Percentiles rank a stretch among this genome's conserved stretches.
These are phyloP conservation scores for Nannochloropsis salina DNA, from an alignment of 108 stramenopile genomes.

Conservation along the genomic window DNA sequence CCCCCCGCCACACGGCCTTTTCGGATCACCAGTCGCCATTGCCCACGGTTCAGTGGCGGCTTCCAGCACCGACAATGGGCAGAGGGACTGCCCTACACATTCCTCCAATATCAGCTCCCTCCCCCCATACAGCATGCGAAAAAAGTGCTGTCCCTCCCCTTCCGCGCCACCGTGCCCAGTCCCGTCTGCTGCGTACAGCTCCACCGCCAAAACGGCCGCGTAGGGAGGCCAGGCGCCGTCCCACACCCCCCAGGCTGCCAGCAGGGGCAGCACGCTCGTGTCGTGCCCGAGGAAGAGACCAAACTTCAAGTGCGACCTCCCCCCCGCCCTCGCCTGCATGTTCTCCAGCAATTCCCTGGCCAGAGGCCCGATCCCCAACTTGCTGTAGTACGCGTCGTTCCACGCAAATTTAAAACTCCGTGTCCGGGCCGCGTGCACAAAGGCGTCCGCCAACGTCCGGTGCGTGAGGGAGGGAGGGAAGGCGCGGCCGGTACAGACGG, in stretches of 20 bases:
- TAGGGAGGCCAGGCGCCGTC: conserved; percentile 40
- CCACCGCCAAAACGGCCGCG: conserved; percentile 43
- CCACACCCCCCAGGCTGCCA: conserved; percentile 43
- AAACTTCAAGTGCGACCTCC: conserved; percentile 34
- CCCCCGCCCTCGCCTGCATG: conserved; percentile 20
- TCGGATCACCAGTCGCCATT: not conserved
- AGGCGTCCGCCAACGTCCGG: conserved; percentile 27
- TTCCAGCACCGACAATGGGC: not conserved
- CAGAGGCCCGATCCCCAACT: conserved; percentile 49
- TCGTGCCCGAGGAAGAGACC: conserved; percentile 45
- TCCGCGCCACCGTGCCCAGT: not conserved
- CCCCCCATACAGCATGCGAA: conserved; percentile 46
- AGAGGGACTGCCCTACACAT: conserved; percentile 12
- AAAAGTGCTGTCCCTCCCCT: not conserved
- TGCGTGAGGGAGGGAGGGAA: conserved; percentile 37
- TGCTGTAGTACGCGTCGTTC: conserved; percentile 42
- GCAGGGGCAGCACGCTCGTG: conserved; percentile 47
- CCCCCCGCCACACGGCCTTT: not conserved
- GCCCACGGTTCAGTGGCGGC: not conserved
- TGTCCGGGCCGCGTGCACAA: conserved; percentile 17
- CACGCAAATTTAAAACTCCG: conserved; percentile 18
- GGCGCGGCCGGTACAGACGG: conserved; percentile 46
- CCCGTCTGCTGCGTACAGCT: conserved; percentile 35
- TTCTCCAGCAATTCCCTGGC: conserved; percentile 38
- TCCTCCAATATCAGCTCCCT: conserved; percentile 35